Conservation (phyloP, 306 rosid species). For the Cucumis cinereus region DNA sequence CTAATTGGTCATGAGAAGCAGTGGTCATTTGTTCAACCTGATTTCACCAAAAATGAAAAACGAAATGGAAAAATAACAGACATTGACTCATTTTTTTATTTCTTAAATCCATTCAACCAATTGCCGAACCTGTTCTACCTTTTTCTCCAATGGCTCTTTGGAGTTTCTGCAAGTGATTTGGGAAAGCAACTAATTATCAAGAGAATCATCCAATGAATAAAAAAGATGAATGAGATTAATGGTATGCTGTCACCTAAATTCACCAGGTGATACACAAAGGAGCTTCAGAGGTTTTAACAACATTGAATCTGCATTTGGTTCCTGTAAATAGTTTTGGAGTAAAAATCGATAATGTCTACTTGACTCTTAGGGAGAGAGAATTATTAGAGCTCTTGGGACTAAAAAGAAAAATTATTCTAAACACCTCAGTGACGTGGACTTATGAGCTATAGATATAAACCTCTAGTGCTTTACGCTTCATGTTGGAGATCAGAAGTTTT, state of each 20-base stretch:
- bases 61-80: neutral
- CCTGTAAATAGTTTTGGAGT: constrained; percentile 26
- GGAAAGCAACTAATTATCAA: constrained; percentile 13
- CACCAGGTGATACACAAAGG: constrained; percentile 33
- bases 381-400: neutral
- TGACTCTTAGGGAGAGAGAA: neutral
- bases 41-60: constrained; percentile 1
- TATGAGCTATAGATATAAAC: constrained; percentile 19
- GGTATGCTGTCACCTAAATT: constrained; percentile 39
- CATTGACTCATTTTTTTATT: neutral
- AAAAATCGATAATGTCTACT: neutral
- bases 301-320: constrained; percentile 36
- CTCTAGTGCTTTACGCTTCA: constrained; percentile 62
- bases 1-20: constrained; percentile 12
- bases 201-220: neutral
- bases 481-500: constrained; percentile 17
- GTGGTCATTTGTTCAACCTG: constrained; percentile 27
- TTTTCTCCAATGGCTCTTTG: constrained; percentile 31
- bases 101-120: neutral
- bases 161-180: constrained; percentile 37
- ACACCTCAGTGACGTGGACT: constrained; percentile 1
- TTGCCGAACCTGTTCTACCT: constrained; percentile 37
- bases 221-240: neutral
- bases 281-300: constrained; percentile 51
- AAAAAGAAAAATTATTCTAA: neutral